A percentile compares a stretch with the other conserved stretches of the same genome.
Conservation (phyloP, 2,329 filamentous ascomycete species). For the Byssoonygena ceratinophila region DNA sequence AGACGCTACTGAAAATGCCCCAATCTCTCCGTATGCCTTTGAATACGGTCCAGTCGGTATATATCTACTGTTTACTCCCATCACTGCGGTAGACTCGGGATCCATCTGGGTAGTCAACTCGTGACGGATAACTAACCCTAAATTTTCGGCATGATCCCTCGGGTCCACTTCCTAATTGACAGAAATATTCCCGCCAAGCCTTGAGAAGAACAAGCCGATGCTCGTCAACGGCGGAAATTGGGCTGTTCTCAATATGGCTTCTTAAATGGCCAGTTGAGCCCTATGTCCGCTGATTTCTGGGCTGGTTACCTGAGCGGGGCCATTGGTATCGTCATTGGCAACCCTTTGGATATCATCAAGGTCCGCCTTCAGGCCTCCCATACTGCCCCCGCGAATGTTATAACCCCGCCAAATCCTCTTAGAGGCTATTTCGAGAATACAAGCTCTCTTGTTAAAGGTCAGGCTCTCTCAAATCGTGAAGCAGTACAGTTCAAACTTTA, state of each 20-base stretch:
- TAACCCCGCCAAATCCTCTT: conserved; percentile 19
- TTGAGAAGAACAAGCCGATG: neutral
- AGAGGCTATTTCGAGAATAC: conserved; percentile 27
- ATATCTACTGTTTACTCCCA: no score
- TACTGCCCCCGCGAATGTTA: conserved; percentile 20
- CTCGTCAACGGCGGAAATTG: neutral
- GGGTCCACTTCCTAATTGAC: neutral
- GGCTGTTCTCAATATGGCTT: neutral
- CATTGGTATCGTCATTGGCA: conserved; percentile 76
- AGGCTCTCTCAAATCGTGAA: neutral
- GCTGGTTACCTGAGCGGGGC: conserved; percentile 83
- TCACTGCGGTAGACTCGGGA: no score
- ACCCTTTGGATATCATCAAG: conserved; percentile 71
- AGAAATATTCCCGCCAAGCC: neutral
- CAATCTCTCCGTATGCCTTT: no score
- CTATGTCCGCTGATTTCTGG: conserved; percentile 85
- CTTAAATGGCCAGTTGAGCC: conserved; percentile 5
- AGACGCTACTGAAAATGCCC: no score
- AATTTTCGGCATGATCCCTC: no score
- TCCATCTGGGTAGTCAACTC: no score
- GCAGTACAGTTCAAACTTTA: neutral
- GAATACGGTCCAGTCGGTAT: no score
- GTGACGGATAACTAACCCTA: no score
- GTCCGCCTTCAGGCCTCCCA: conserved; percentile 64
- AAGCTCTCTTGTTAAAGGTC: conserved; percentile 33